Conservation (phyloP, 176 grass and related monocot species). For the Juncus inflexus region DNA sequence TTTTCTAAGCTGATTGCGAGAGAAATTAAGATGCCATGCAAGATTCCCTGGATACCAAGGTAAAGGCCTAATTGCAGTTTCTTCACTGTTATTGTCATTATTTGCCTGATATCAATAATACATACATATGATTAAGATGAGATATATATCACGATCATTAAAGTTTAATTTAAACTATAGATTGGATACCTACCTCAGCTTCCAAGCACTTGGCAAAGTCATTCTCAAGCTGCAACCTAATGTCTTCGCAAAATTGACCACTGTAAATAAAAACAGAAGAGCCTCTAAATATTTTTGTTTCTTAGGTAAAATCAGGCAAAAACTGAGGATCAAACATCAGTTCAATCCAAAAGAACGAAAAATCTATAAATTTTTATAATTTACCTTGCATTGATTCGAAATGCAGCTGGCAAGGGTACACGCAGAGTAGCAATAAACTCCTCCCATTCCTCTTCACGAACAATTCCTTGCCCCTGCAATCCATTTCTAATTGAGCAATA, state of each 20-base stretch:
- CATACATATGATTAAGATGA: conserved; percentile 10
- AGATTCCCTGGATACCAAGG: conserved; percentile 96
- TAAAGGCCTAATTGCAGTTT: conserved; percentile 85
- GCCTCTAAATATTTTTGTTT: conserved; percentile 17
- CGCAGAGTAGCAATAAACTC: conserved; percentile 61
- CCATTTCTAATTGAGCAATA: conserved; percentile 4
- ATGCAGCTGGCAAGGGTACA: conserved; percentile 75
- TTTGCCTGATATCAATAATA: conserved; percentile 43
- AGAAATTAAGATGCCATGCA: conserved; percentile 99
- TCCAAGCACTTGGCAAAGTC: conserved; percentile 81
- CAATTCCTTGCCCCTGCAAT: conserved; percentile 64
- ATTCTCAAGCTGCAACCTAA: conserved; percentile 76
- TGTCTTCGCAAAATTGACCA: conserved; percentile 81
- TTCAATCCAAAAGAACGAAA: background rate
- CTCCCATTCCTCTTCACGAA: conserved; percentile 74
- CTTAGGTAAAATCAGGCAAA: conserved; percentile 21
- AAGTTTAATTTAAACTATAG: background rate
- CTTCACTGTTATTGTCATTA: conserved; percentile 47
- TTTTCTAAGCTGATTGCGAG: conserved; percentile 94
- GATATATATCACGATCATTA: background rate
- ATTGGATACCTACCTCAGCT: conserved; percentile 46
- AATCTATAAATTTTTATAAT: conserved; percentile 7
- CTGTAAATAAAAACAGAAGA: conserved; percentile 40
- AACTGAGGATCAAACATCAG: background rate
- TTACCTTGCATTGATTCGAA: conserved; percentile 87